A percentile compares a stretch with the other conserved stretches of the same genome.
Evolutionary conservation across 2,329 filamentous ascomycete species (phyloP).

Genomic region (Alternaria alternata): DNA sequence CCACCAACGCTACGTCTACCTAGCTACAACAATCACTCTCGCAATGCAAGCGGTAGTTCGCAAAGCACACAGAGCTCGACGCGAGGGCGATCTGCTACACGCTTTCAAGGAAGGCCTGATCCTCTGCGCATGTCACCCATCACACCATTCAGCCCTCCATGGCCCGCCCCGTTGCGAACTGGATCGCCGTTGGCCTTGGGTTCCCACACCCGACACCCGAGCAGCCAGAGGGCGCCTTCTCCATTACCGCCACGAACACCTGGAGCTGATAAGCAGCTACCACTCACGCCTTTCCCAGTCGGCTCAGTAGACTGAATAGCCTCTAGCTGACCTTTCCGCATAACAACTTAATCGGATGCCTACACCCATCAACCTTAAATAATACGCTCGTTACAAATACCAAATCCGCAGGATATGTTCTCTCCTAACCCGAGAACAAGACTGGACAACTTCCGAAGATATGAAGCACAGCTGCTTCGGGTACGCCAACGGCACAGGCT

Average conservation of each 20-base stretch:
- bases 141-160: constrained; percentile 21
- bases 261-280: constrained; percentile 38
- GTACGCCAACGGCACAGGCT: not conserved
- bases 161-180: constrained; percentile 22
- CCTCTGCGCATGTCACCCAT: constrained; percentile 33
- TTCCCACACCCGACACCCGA: constrained; percentile 17
- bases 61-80: constrained; percentile 9
- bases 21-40: constrained; percentile 20
- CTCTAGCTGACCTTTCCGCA: not conserved
- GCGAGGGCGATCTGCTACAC: constrained; percentile 4
- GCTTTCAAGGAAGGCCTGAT: constrained; percentile 22
- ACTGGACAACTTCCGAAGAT: not conserved
- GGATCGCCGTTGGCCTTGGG: constrained; percentile 18
- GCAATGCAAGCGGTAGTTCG: constrained; percentile 19
- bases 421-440: not conserved
- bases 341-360: not conserved
- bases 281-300: constrained; percentile 44
- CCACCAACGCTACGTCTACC: constrained; percentile 2
- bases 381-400: not conserved
- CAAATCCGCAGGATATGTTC: not conserved
- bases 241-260: constrained; percentile 12
- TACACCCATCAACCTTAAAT: not conserved
- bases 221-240: constrained; percentile 14
- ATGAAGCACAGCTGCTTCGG: not conserved
- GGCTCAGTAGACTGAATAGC: not conserved